Conservation (phyloP, 352 stramenopile genomes). For the Pythium brachiatum region DNA sequence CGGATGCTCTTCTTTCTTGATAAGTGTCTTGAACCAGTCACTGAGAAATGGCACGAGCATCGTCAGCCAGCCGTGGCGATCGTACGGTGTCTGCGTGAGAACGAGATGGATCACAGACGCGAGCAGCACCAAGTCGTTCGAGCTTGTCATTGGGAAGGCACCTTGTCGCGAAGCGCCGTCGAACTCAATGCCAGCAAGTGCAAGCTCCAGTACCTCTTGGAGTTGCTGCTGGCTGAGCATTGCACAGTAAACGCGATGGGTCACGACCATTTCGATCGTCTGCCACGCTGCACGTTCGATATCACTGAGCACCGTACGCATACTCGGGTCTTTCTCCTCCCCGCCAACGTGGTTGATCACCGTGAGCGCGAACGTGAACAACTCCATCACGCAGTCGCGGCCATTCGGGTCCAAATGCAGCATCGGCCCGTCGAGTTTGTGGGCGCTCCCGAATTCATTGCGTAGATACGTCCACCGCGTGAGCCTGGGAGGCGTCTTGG, state of each 20-base stretch:
- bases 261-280: constrained; percentile 48
- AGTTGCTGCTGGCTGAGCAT: constrained; percentile 51
- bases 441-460: constrained; percentile 54
- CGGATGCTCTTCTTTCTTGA: constrained; percentile 16
- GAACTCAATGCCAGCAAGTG: constrained; percentile 44
- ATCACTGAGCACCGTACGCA: constrained; percentile 13
- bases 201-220: constrained; percentile 55
- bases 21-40: constrained; percentile 45
- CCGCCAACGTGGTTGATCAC: constrained; percentile 44
- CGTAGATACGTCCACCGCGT: constrained; percentile 60
- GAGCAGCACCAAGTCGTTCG: constrained; percentile 25
- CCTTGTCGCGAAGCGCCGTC: constrained; percentile 16
- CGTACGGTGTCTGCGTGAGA: constrained; percentile 57
- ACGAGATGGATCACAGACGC: constrained; percentile 40
- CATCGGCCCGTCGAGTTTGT: constrained; percentile 45
- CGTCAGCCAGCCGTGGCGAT: constrained; percentile 47
- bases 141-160: constrained; percentile 8
- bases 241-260: constrained; percentile 67
- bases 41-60: constrained; percentile 42
- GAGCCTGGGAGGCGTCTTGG: constrained; percentile 29
- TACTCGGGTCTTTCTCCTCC: constrained; percentile 28
- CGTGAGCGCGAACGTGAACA: constrained; percentile 51
- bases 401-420: constrained; percentile 77
- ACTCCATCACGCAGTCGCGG: constrained; percentile 48
- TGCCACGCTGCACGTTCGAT: constrained; percentile 76